A percentile compares a stretch with the other conserved stretches of the same genome.
These are phyloP conservation scores for Barnettozyma pratensis DNA, from an alignment of 805 yeast genomes.

Conservation along the genomic window DNA sequence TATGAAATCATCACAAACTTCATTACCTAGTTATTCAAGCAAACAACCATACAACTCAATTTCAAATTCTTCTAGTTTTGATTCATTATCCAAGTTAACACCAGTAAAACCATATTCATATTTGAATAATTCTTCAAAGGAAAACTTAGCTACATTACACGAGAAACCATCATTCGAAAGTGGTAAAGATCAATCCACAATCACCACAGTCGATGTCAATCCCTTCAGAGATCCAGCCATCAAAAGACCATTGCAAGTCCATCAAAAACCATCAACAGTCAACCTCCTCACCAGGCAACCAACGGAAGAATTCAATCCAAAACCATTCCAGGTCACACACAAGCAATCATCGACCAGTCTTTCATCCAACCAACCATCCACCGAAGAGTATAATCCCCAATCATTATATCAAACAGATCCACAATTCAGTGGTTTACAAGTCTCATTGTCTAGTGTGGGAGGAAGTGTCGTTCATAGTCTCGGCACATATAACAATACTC, in stretches of 20 bases:
- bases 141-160: neutral
- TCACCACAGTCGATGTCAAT: neutral
- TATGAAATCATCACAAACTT: neutral
- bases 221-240: conserved; percentile 7
- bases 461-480: neutral
- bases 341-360: neutral
- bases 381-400: neutral
- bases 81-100: conserved; percentile 1
- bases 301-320: neutral
- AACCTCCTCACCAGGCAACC: neutral
- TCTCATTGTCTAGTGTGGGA: neutral
- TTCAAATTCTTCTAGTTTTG: conserved; percentile 5
- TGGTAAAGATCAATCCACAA: neutral
- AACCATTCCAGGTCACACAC: neutral
- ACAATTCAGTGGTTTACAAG: neutral
- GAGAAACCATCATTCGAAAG: neutral
- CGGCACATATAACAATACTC: neutral
- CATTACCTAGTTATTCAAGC: neutral
- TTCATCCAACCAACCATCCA: neutral
- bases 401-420: neutral
- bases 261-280: neutral
- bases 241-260: conserved; percentile 4
- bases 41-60: neutral
- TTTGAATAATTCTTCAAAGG: neutral
- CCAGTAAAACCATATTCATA: conserved; percentile 6